Base-by-base conservation (phyloP, 148 eudicot species). In the Cornus kousa region DNA sequence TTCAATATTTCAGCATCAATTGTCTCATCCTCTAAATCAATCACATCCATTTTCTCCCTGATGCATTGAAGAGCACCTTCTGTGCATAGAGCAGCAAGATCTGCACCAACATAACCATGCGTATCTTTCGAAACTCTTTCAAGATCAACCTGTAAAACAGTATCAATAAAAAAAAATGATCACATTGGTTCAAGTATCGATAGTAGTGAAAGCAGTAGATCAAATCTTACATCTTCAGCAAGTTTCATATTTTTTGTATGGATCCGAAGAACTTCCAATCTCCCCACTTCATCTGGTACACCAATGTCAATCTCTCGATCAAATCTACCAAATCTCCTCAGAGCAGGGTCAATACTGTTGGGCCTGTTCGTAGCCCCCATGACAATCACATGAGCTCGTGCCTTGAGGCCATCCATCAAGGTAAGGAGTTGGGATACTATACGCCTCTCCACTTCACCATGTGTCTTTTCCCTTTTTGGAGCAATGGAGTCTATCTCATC, bases 101-200 rank as follows among this genome's bases (percentile, higher is more conserved):
- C 87, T 12, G 87, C 79, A 71, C 87, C 87, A 16, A 84, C 87
- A 64, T 84, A 84, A 31, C 86, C 86, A 73, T 84, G 86, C 1
- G 86, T 84, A 55, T 84, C 81, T 69, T 72, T 84, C 23, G 76
- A 62, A 13, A 78, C 77, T 81, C 77, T 78, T 74, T 84, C 87
- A 23, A 84, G 73, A 84, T 84, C 87, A 78, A 84, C 87, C 87
- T 84, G 78, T 35, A 35, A 78, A 17, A 17, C 2, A 5, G 14
- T 31, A 31, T 70, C 11, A 76, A 62, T 11, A 32, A 76, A 68
- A n/a, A 16, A 8, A 35, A 46, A 55, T 7, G 28, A 32, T 24
- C 59, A 57, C 3, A 57, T 57, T 14, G 14, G 14, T 57, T 13
- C 5, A 28, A 28, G 0, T 28, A 28, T 28, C 28, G 28, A 7